phyloP scores from a whole-genome alignment of 306 rosid genomes.

The Trifolium dubium region DNA sequence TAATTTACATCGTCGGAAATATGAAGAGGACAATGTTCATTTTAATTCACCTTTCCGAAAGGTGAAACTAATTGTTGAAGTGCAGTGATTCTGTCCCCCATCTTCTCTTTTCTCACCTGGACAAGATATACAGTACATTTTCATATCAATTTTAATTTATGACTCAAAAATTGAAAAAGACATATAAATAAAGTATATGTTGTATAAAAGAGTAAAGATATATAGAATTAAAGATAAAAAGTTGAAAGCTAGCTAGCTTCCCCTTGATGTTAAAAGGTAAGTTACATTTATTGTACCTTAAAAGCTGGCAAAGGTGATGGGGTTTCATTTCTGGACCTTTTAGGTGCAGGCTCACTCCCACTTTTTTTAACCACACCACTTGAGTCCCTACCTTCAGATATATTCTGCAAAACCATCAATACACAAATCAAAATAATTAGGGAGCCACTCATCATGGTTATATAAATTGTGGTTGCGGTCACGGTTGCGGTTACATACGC shows the following conservation, averaged over 20 bases:
- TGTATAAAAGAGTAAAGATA: constrained; percentile 19
- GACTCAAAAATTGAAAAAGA: constrained; percentile 15
- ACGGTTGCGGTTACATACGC: too few relatives aligned
- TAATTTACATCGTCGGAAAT: not conserved
- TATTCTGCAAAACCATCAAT: constrained; percentile 61
- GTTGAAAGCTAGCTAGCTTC: constrained; percentile 25
- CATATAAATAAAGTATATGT: not conserved
- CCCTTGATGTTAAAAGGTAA: constrained; percentile 39
- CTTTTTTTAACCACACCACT: constrained; percentile 69
- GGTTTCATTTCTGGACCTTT: constrained; percentile 86
- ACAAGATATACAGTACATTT: constrained; percentile 22
- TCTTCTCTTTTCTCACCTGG: constrained; percentile 97
- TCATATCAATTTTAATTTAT: constrained; percentile 44
- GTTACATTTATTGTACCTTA: constrained; percentile 73
- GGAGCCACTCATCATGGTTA: not conserved
- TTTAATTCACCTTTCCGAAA: constrained; percentile 84
- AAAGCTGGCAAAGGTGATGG: constrained; percentile 96
- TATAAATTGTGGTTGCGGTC: too few relatives aligned
- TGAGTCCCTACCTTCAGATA: constrained; percentile 78
- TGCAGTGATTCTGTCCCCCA: constrained; percentile 99
- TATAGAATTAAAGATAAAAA: constrained; percentile 22
- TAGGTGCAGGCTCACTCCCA: constrained; percentile 70
- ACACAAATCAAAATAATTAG: not conserved
- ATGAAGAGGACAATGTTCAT: constrained; percentile 33
- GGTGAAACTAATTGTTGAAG: constrained; percentile 99